Evolutionary conservation across 805 yeast genomes (phyloP).

Genomic region (Starmerella vaccinii): DNA sequence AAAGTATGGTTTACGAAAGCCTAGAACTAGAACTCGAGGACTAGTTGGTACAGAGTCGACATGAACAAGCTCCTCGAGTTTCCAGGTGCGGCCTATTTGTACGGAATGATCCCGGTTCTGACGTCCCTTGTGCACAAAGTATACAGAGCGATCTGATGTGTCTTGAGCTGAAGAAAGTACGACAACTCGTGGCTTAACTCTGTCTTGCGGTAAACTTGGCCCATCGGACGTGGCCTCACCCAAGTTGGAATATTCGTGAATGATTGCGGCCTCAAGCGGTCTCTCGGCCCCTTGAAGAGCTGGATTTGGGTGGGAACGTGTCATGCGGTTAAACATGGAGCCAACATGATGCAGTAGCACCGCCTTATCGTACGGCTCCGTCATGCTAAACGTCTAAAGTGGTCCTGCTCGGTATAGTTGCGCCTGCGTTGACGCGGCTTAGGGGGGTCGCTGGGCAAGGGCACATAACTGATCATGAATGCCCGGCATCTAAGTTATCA

Average conservation of each 20-base stretch:
- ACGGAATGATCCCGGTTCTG: slow-evolving; percentile 61
- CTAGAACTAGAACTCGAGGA: slow-evolving; percentile 37
- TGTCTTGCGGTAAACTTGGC: neutral
- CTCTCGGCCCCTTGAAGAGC: slow-evolving; percentile 14
- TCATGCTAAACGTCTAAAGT: neutral
- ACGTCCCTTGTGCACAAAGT: slow-evolving; percentile 69
- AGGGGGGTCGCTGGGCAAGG: neutral
- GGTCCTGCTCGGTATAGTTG: neutral
- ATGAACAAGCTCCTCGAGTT: slow-evolving; percentile 53
- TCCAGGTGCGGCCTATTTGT: slow-evolving; percentile 93
- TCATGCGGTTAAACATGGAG: slow-evolving; percentile 14
- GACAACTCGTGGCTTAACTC: slow-evolving; percentile 21
- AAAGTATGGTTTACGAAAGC: slow-evolving; percentile 67
- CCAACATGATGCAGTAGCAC: slow-evolving; percentile 12
- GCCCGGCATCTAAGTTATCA: no score
- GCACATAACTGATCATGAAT: no score
- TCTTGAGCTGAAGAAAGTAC: slow-evolving; percentile 12
- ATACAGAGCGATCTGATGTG: slow-evolving; percentile 31
- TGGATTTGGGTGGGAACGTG: slow-evolving; percentile 12
- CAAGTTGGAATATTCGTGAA: slow-evolving; percentile 16
- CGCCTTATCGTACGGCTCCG: slow-evolving; percentile 8
- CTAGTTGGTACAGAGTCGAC: slow-evolving; percentile 42
- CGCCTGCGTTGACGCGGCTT: no score
- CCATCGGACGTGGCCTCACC: slow-evolving; percentile 15
- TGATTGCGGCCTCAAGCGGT: slow-evolving; percentile 6